These are phyloP conservation scores for Cocos nucifera DNA, from an alignment of 176 grass and related monocot species.

Conservation along the genomic window DNA sequence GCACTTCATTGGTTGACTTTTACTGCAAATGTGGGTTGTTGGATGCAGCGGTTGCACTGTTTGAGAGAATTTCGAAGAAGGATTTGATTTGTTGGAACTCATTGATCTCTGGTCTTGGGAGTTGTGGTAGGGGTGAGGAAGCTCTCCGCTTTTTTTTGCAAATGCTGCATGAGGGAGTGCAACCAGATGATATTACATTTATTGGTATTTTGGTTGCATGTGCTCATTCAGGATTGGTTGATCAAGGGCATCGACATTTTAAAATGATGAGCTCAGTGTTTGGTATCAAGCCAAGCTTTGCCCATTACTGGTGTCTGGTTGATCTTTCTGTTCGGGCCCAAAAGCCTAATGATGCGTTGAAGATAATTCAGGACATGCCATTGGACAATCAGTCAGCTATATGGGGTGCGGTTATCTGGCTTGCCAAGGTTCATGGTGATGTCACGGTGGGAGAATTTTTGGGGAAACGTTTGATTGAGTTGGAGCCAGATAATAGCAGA, in stretches of 20 bases:
- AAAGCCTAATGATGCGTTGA: constrained; percentile 21
- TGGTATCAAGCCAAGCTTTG: constrained; percentile 32
- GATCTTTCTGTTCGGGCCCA: constrained; percentile 26
- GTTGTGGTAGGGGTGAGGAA: constrained; percentile 7
- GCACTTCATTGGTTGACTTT: constrained; percentile 23
- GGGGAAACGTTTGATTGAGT: constrained; percentile 26
- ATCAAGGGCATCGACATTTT: constrained; percentile 31
- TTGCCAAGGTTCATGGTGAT: constrained; percentile 25
- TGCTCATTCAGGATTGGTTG: constrained; percentile 25
- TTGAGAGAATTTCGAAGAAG: constrained; percentile 19
- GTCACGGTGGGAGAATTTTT: constrained; percentile 28
- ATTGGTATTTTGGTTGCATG: constrained; percentile 27
- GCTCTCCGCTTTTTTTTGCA: constrained; percentile 23
- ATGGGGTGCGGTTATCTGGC: constrained; percentile 26
- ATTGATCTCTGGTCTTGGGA: constrained; percentile 30
- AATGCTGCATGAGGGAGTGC: constrained; percentile 25
- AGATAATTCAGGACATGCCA: constrained; percentile 26
- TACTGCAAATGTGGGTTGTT: constrained; percentile 26
- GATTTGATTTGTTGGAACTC: constrained; percentile 34
- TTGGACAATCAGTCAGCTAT: constrained; percentile 26
- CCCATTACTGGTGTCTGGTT: constrained; percentile 41
- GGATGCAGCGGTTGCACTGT: constrained; percentile 13
- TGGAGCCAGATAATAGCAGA: constrained; percentile 36
- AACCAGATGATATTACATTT: constrained; percentile 35
- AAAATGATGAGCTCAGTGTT: constrained; percentile 30